These are phyloP conservation scores for Yamadazyma blattariae DNA, from an alignment of 1,139 yeast species.

Conservation along the genomic window DNA sequence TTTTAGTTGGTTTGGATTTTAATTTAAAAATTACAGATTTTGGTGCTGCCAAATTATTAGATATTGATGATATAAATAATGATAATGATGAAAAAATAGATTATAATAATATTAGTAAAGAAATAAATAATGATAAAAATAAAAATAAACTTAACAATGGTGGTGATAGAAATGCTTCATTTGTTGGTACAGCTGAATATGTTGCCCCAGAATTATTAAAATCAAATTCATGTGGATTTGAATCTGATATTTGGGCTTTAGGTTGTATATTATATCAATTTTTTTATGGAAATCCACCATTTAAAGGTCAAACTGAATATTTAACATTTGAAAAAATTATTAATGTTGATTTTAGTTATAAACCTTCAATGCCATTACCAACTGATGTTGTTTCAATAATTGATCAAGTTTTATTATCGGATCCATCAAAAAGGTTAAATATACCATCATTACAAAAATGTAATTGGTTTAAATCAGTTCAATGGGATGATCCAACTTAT, in stretches of 20 bases:
- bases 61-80: slow-evolving; percentile 31
- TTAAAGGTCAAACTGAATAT: slow-evolving; percentile 93
- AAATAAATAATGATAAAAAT: slow-evolving; percentile 6
- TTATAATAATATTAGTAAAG: slow-evolving; percentile 27
- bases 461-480: slow-evolving; percentile 39
- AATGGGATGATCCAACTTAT: slow-evolving; percentile 40
- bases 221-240: slow-evolving; percentile 79
- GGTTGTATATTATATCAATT: slow-evolving; percentile 93
- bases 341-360: slow-evolving; percentile 75
- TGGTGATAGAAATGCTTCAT: slow-evolving; percentile 75
- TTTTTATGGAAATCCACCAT: slow-evolving; percentile 94
- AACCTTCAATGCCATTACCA: slow-evolving; percentile 73
- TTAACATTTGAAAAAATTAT: slow-evolving; percentile 91
- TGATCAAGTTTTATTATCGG: slow-evolving; percentile 59
- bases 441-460: slow-evolving; percentile 34
- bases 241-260: slow-evolving; percentile 94
- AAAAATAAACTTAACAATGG: too few species aligned
- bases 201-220: slow-evolving; percentile 92
- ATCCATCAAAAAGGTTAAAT: slow-evolving; percentile 32
- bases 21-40: slow-evolving; percentile 93
- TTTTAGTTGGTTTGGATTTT: slow-evolving; percentile 74
- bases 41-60: slow-evolving; percentile 89
- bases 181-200: slow-evolving; percentile 58
- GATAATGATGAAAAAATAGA: slow-evolving; percentile 30
- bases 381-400: slow-evolving; percentile 60